Base-by-base conservation (phyloP, 2,329 filamentous ascomycete genomes). In the Phialocephala sp. region DNA sequence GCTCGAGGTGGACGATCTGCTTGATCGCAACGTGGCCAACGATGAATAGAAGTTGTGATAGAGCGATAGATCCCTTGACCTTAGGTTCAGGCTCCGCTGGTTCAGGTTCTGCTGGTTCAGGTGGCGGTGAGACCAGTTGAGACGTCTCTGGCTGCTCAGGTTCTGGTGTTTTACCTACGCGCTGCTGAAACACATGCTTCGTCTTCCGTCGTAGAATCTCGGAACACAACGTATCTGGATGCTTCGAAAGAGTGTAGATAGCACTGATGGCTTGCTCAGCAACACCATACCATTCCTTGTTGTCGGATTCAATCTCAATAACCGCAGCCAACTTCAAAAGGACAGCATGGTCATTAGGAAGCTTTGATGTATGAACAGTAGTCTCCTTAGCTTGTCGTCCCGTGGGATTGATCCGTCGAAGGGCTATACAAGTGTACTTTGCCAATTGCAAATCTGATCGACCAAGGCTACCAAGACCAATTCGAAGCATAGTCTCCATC, bases 11-110 rank as follows among this genome's bases (percentile, higher is more conserved):
- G 0, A 99, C 96, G 72, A 99, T 99, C 76, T 99, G 96, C 80
- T 99, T 99, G 76, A 99, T 95, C 15, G 95, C 95, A 57, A 98
- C 91, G 75, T 99, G 95, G 0, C 95, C 95, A 36, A 98, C 94
- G 41, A 97, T 91, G 76, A 98, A 98, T 0, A 99, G 84, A 1
- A 99, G 85, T 74, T 98, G 95, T 0, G 95, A 97, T 1, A 99
- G 83, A 0, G 87, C 89, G 56, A 93, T 85, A 0, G 92, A 89
- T 4, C 89, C 87, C 71, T 90, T 92, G 36, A 89, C 87, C 74
- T 84, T 87, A 35, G 75, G 76, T 43, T 76, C 71, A 12, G 73
- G 58, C 36, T 69, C 65, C 1, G 60, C 77, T 11, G 80, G 73
- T 14, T 63, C 32, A 8, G 80, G 73, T 14, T 64, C 32, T 11